A percentile compares a stretch with the other conserved stretches of the same genome.
phyloP scores from a whole-genome alignment of 2,329 filamentous ascomycete species.

The Verticillium albo-atrum region DNA sequence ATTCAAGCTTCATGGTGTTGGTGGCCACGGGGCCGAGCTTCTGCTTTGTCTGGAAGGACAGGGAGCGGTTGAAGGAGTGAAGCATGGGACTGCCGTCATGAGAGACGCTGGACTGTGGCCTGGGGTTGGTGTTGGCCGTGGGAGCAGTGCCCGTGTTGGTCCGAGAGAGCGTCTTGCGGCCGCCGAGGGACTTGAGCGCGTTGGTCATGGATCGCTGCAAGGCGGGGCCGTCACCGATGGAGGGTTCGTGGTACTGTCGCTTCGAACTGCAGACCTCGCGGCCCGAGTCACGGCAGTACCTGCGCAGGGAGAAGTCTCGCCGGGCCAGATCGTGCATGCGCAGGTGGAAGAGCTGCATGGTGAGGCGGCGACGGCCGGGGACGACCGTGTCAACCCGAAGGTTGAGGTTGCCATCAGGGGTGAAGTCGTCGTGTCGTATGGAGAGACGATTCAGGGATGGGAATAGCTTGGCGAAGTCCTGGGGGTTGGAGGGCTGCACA shows the following conservation, averaged over 20 bases:
- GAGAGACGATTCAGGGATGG: slow-evolving; percentile 76
- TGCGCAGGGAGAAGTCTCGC: slow-evolving; percentile 83
- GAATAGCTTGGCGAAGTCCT: slow-evolving; percentile 80
- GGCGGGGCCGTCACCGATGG: slow-evolving; percentile 34
- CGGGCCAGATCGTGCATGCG: slow-evolving; percentile 88
- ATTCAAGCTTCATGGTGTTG: slow-evolving; percentile 85
- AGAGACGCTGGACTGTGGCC: slow-evolving; percentile 31
- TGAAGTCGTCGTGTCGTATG: slow-evolving; percentile 87
- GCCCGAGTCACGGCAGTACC: slow-evolving; percentile 89
- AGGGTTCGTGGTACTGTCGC: slow-evolving; percentile 60
- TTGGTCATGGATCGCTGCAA: slow-evolving; percentile 43
- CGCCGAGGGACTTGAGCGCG: slow-evolving; percentile 42
- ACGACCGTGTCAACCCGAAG: slow-evolving; percentile 80
- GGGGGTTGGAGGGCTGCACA: slow-evolving; percentile 71
- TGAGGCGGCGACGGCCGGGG: slow-evolving; percentile 60
- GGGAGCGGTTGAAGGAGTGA: slow-evolving; percentile 18
- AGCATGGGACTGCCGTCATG: slow-evolving; percentile 27
- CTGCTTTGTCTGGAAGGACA: slow-evolving; percentile 26
- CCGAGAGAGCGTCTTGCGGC: slow-evolving; percentile 29
- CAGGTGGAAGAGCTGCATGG: slow-evolving; percentile 79
- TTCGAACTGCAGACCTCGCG: slow-evolving; percentile 86
- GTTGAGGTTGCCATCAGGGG: slow-evolving; percentile 94
- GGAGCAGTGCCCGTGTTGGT: slow-evolving; percentile 25
- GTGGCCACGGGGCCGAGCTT: slow-evolving; percentile 48
- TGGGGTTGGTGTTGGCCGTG: slow-evolving; percentile 13